Percentiles rank a stretch among this genome's conserved stretches.
Conservation (phyloP, 2,329 filamentous ascomycete species). For the Monilinia vaccinii-corymbosi region DNA sequence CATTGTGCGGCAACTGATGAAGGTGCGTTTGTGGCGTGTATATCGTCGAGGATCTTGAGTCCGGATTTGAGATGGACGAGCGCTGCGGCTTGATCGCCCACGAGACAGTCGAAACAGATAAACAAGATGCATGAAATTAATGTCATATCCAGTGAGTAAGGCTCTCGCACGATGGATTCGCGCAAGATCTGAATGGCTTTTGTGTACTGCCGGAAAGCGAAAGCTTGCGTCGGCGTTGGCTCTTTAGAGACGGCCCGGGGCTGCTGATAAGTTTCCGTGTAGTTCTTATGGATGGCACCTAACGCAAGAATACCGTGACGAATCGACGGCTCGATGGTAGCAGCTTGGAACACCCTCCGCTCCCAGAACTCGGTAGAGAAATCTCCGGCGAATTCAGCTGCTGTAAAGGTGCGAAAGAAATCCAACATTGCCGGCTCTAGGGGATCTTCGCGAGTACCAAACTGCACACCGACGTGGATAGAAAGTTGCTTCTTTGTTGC, state of each 20-base stretch:
- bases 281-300: conserved; percentile 25
- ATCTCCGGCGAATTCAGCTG: conserved; percentile 19
- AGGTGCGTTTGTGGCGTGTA: conserved; percentile 13
- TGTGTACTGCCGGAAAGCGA: conserved; percentile 51
- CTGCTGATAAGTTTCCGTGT: conserved; percentile 35
- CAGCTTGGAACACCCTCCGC: conserved; percentile 19
- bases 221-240: conserved; percentile 20
- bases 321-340: conserved; percentile 20
- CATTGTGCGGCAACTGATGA: conserved; percentile 15
- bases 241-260: conserved; percentile 27
- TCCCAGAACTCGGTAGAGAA: conserved; percentile 26
- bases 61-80: conserved; percentile 26
- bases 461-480: background rate
- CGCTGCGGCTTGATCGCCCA: conserved; percentile 23
- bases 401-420: conserved; percentile 22
- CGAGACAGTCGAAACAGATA: conserved; percentile 48
- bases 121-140: conserved; percentile 56
- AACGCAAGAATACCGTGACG: conserved; percentile 26
- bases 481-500: background rate
- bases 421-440: conserved; percentile 20
- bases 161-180: conserved; percentile 20
- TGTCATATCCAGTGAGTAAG: conserved; percentile 29
- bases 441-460: conserved; percentile 13
- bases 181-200: conserved; percentile 38
- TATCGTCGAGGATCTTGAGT: conserved; percentile 23